A percentile compares a stretch with the other conserved stretches of the same genome.
Evolutionary conservation across 306 rosid species (phyloP).

Genomic region (Pyrus communis): DNA sequence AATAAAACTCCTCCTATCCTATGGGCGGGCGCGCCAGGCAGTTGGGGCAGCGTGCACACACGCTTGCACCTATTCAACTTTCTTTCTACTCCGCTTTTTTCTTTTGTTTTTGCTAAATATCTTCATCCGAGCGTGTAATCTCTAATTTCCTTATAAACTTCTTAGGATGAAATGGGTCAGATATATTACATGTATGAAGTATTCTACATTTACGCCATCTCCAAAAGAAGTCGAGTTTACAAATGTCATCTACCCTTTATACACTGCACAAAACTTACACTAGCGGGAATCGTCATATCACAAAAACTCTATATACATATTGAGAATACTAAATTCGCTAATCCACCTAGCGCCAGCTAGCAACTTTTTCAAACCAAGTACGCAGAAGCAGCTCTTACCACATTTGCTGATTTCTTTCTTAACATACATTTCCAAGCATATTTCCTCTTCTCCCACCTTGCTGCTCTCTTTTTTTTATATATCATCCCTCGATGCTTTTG

Average conservation of each 20-base stretch:
- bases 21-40: neutral
- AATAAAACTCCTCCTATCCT: neutral
- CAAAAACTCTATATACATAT: too few relatives aligned
- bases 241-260: neutral
- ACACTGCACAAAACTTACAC: neutral
- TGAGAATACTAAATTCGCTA: neutral
- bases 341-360: neutral
- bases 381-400: neutral
- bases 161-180: neutral
- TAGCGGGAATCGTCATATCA: neutral
- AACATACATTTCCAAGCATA: constrained; percentile 21
- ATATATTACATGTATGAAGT: too few relatives aligned
- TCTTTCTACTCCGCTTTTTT: too few relatives aligned
- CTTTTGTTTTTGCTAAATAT: too few relatives aligned
- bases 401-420: neutral
- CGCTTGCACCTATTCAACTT: too few relatives aligned
- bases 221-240: neutral
- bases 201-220: neutral
- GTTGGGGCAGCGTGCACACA: neutral
- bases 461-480: constrained; percentile 20
- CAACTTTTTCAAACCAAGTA: neutral
- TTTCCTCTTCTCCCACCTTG: constrained; percentile 45
- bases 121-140: too few relatives aligned
- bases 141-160: too few relatives aligned
- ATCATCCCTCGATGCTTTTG: constrained; percentile 31